phyloP scores from a whole-genome alignment of 371 early-diverging fungal species.

The Mortierella sp. region DNA sequence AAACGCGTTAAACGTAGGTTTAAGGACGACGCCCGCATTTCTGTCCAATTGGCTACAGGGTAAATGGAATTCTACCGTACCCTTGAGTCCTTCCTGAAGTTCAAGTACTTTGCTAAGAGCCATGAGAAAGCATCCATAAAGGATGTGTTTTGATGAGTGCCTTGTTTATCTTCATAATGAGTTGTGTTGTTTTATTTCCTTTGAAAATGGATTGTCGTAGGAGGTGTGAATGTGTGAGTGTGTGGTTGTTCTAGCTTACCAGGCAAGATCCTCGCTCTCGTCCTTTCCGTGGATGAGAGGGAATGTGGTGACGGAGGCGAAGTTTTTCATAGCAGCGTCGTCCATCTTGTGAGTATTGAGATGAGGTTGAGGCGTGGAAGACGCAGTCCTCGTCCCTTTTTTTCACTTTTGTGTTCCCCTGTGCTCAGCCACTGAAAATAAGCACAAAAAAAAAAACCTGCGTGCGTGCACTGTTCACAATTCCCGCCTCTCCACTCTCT shows the following conservation, averaged over 20 bases:
- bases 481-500: background rate
- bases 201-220: background rate
- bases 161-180: too few relatives aligned
- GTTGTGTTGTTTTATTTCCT: too few relatives aligned
- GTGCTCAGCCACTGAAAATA: constrained; percentile 4
- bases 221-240: background rate
- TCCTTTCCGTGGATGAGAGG: constrained; percentile 47
- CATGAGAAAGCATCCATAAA: background rate
- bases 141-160: too few relatives aligned
- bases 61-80: constrained; percentile 4
- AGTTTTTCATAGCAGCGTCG: constrained; percentile 34
- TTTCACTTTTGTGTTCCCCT: too few relatives aligned
- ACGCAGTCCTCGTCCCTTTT: too few relatives aligned
- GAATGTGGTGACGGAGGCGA: constrained; percentile 41
- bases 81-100: constrained; percentile 50
- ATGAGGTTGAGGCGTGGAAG: background rate
- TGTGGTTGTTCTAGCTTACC: constrained; percentile 9
- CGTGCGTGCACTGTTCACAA: too few relatives aligned
- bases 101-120: constrained; percentile 30
- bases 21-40: too few relatives aligned
- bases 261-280: constrained; percentile 46
- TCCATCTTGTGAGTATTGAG: constrained; percentile 22
- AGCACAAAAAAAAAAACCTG: constrained; percentile 11
- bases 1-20: too few relatives aligned
- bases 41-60: background rate